phyloP scores from a whole-genome alignment of 768 basidiomycete genomes.

The Lactarius sanguifluus region DNA sequence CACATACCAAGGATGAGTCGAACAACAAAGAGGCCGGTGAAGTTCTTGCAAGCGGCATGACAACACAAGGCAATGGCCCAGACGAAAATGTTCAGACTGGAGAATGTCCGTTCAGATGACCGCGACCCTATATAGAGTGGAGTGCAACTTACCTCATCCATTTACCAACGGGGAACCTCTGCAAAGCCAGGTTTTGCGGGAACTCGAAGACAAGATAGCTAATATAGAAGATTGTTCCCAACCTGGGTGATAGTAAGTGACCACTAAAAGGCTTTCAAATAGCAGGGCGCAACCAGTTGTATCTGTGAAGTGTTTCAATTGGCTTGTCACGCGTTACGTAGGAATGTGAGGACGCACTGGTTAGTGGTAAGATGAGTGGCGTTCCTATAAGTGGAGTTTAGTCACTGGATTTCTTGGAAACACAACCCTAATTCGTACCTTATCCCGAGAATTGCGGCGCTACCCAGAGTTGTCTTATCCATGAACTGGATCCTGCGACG shows the following conservation, averaged over 20 bases:
- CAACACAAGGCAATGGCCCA: slow-evolving; percentile 61
- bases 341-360: slow-evolving; percentile 45
- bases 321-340: neutral
- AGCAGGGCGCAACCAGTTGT: slow-evolving; percentile 54
- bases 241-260: slow-evolving; percentile 41
- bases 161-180: slow-evolving; percentile 72
- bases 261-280: neutral
- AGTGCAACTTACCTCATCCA: slow-evolving; percentile 64
- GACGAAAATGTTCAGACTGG: slow-evolving; percentile 61
- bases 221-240: slow-evolving; percentile 74
- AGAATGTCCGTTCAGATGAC: neutral
- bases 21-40: slow-evolving; percentile 60
- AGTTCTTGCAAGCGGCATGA: slow-evolving; percentile 73
- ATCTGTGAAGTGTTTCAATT: slow-evolving; percentile 41
- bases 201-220: slow-evolving; percentile 71
- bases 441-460: slow-evolving; percentile 68
- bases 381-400: slow-evolving; percentile 40
- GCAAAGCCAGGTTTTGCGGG: slow-evolving; percentile 70
- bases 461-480: slow-evolving; percentile 73
- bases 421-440: slow-evolving; percentile 40
- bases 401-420: slow-evolving; percentile 6
- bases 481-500: slow-evolving; percentile 67
- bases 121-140: neutral
- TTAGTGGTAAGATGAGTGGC: slow-evolving; percentile 62
- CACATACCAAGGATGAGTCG: slow-evolving; percentile 70